phyloP scores from a whole-genome alignment of 208 protist species.

The Lotmaria passim region DNA sequence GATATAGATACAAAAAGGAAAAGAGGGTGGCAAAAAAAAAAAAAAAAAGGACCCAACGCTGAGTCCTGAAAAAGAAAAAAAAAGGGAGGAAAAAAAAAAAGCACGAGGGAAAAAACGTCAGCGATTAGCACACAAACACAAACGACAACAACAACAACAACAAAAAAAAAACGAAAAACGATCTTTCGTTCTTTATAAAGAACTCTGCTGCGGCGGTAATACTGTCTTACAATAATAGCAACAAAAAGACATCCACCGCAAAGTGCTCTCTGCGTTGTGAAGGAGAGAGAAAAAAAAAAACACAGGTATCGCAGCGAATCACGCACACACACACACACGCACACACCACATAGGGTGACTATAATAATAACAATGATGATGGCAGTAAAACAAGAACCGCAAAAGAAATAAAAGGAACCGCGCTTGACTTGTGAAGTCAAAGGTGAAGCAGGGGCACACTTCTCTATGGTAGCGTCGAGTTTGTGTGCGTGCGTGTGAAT shows the following conservation, averaged over 20 bases:
- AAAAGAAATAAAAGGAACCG: background rate
- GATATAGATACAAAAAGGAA: background rate
- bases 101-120: background rate
- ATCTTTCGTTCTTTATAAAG: too few species aligned
- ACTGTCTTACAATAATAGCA: too few species aligned
- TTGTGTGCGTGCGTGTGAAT: background rate
- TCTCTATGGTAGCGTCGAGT: background rate
- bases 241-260: too few species aligned
- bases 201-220: too few species aligned
- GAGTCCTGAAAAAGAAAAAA: background rate
- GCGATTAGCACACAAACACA: too few species aligned
- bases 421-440: background rate
- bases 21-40: background rate
- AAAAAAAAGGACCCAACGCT: conserved; percentile 4
- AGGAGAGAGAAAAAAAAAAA: too few species aligned
- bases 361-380: too few species aligned
- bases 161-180: conserved; percentile 15
- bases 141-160: too few species aligned
- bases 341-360: too few species aligned
- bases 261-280: too few species aligned
- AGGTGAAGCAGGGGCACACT: background rate
- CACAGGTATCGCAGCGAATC: too few species aligned
- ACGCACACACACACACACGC: too few species aligned
- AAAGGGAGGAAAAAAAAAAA: conserved; percentile 6
- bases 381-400: background rate